Percentiles rank a stretch among this genome's conserved stretches.
Evolutionary conservation across 176 grass and related monocot genomes (phyloP).

Genomic region (Aegilops speltoides): DNA sequence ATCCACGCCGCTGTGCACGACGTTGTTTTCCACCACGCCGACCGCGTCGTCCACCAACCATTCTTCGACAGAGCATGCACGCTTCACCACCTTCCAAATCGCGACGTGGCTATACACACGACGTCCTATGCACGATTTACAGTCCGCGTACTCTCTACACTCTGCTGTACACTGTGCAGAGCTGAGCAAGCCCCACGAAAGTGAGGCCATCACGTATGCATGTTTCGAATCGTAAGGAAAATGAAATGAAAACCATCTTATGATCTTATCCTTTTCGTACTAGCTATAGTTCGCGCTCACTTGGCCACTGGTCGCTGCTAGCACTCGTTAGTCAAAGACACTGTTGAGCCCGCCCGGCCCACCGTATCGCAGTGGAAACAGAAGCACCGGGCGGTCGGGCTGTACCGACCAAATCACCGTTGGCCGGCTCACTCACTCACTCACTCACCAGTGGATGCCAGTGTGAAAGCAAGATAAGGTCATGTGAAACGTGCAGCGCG

Average conservation of each 20-base stretch:
- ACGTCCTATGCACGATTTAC: no score
- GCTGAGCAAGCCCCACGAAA: no score
- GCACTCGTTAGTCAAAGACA: no score
- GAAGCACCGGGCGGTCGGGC: background rate
- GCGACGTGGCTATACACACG: no score
- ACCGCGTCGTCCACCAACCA: background rate
- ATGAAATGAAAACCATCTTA: background rate
- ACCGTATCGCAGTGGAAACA: background rate
- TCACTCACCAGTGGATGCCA: background rate
- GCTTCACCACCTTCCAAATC: background rate
- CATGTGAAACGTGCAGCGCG: background rate
- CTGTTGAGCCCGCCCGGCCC: background rate
- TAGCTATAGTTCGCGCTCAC: background rate
- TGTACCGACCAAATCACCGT: background rate
- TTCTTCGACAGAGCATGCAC: background rate
- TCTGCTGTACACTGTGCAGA: background rate
- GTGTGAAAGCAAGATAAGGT: background rate
- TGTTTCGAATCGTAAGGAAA: background rate
- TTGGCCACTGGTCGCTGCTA: background rate
- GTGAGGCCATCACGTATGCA: background rate
- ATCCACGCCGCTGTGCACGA: background rate
- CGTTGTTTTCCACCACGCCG: background rate
- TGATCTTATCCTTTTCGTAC: background rate
- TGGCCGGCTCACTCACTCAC: background rate
- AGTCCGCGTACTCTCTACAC: background rate